Conservation (phyloP, 306 rosid genomes). For the Acacia confusa region DNA sequence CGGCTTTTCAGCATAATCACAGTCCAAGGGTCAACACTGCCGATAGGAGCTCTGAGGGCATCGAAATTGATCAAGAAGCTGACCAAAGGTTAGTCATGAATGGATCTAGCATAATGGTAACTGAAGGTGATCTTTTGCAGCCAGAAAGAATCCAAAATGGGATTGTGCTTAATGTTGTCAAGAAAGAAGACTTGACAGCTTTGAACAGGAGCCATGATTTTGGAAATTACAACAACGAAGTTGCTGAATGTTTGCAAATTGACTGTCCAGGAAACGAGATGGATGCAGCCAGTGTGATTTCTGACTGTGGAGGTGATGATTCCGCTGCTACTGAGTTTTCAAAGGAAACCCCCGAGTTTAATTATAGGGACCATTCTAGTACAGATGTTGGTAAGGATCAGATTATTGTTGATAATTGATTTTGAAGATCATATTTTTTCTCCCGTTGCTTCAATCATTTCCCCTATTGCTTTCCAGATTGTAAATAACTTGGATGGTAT, state of each 20-base stretch:
- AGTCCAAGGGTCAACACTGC: constrained; percentile 55
- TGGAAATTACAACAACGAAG: constrained; percentile 57
- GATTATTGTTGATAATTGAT: constrained; percentile 32
- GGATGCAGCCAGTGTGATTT: constrained; percentile 59
- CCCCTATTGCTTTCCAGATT: constrained; percentile 20
- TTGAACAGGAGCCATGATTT: constrained; percentile 55
- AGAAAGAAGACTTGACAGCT: constrained; percentile 70
- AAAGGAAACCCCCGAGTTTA: constrained; percentile 20
- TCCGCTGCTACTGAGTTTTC: constrained; percentile 16
- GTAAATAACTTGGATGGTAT: constrained; percentile 14
- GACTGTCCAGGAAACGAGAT: constrained; percentile 68
- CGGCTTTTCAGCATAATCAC: constrained; percentile 41
- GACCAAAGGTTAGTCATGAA: constrained; percentile 45
- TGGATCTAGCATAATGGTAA: constrained; percentile 58
- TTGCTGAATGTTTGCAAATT: constrained; percentile 65
- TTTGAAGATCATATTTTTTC: constrained; percentile 12
- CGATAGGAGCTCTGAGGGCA: constrained; percentile 57
- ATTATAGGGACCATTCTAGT: constrained; percentile 31
- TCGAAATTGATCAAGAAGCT: constrained; percentile 54
- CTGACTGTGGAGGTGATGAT: constrained; percentile 62
- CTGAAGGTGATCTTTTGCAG: constrained; percentile 91
- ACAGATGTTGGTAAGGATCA: constrained; percentile 29
- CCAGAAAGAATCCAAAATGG: constrained; percentile 85
- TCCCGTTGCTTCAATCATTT: not conserved
- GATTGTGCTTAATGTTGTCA: constrained; percentile 77